Base-by-base conservation (phyloP, 441 rosid species). In the Bocquillonia castaneifolia region DNA sequence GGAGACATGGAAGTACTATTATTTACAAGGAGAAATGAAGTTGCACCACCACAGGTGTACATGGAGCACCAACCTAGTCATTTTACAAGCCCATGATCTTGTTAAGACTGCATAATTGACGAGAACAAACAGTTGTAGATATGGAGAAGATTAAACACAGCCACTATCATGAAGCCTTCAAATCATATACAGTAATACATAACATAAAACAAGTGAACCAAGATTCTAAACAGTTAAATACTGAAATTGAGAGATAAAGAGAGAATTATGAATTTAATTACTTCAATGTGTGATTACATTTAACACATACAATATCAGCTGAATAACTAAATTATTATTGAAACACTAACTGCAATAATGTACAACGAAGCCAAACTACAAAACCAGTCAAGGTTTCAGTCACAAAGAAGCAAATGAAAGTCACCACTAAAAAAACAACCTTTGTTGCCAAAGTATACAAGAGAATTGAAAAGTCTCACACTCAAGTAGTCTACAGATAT, bases 371-470 rank as follows among this genome's bases (percentile, higher is more conserved):
- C 73, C 81, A 76, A 74, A 74, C 86, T 82, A 85, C 69, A 80
- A 75, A 77, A 74, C 84, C 86, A 63, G 79, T 80, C 70, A 76
- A 74, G 82, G 82, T 77, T 80, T 75, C 79, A 50, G 82, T 80
- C 78, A 79, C 83, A 77, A 73, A 62, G 71, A 82, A 79, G 56
- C 68, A 65, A 79, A 66, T 50, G 53, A 59, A 42, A 68, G 82
- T 83, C 81, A 79, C 72, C 67, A 82, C 85, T 81, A 79, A 65
- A 79, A 74, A 81, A 83, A 74, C 86, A 85, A 78, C 79, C 74
- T 69, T 66, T 72, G 60, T 79, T 80, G 85, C 88, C 83, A 83
- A 80, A 79, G 88, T 84, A 80, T 85, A 90, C 86, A 79, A 51
- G 74, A 76, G 68, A 80, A 70, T 76, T 73, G 66, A 61, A 45